These are phyloP conservation scores for Juglanconis oblonga DNA, from an alignment of 2,329 filamentous ascomycete species.

Conservation along the genomic window DNA sequence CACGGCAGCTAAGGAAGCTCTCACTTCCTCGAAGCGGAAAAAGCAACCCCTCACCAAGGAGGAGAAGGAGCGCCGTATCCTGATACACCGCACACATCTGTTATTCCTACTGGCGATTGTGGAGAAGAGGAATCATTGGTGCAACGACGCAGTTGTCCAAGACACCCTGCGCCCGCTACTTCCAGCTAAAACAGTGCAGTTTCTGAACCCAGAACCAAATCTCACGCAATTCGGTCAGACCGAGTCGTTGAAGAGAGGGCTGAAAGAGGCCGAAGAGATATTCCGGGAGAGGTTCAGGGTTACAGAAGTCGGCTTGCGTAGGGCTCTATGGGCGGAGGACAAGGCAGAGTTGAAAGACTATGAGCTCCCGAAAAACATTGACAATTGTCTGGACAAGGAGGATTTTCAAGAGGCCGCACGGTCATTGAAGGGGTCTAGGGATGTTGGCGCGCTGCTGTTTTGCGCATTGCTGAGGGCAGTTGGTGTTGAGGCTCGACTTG, in stretches of 20 bases:
- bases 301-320: constrained; percentile 66
- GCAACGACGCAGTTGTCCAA: constrained; percentile 72
- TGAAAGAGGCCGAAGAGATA: constrained; percentile 64
- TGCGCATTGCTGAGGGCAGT: constrained; percentile 80
- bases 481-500: constrained; percentile 77
- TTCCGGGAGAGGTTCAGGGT: constrained; percentile 71
- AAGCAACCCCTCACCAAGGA: constrained; percentile 52
- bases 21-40: constrained; percentile 26
- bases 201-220: constrained; percentile 65
- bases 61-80: constrained; percentile 57
- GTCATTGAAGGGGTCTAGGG: constrained; percentile 74
- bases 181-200: constrained; percentile 60
- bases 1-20: constrained; percentile 40
- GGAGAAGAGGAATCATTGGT: constrained; percentile 80
- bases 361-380: constrained; percentile 58
- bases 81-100: constrained; percentile 84
- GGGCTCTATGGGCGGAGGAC: constrained; percentile 73
- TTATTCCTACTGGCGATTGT: constrained; percentile 79
- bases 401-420: constrained; percentile 74
- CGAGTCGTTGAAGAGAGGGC: constrained; percentile 72
- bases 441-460: constrained; percentile 86
- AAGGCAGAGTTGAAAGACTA: constrained; percentile 59
- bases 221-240: constrained; percentile 73
- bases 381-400: constrained; percentile 63
- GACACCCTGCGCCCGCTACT: constrained; percentile 62